Evolutionary conservation across 129 eudicot genomes (phyloP).

Genomic region (Chrysanthemum makinoi): DNA sequence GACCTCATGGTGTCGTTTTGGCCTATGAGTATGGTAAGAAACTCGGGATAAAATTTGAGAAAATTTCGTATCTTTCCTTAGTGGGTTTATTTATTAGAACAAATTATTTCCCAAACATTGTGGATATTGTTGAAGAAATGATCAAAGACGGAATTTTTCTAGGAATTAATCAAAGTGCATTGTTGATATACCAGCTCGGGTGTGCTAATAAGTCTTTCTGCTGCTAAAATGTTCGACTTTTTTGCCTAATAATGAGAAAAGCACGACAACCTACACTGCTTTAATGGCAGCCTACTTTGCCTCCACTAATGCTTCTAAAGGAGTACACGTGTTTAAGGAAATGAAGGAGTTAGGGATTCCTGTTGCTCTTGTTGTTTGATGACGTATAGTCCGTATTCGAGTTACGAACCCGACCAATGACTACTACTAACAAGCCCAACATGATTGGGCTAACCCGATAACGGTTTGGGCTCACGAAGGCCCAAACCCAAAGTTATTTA

Average conservation of each 20-base stretch:
- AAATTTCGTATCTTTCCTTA: slow-evolving; percentile 59
- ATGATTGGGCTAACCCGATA: too few species aligned
- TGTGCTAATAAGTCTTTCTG: slow-evolving; percentile 46
- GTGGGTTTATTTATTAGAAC: slow-evolving; percentile 60
- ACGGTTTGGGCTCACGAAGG: too few species aligned
- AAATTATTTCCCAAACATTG: slow-evolving; percentile 45
- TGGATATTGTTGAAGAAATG: slow-evolving; percentile 59
- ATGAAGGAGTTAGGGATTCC: slow-evolving; percentile 62
- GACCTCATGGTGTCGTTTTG: slow-evolving; percentile 52
- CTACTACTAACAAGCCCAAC: too few species aligned
- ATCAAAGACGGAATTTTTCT: slow-evolving; percentile 43
- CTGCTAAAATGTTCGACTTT: slow-evolving; percentile 55
- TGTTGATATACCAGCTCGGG: slow-evolving; percentile 74
- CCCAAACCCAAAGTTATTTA: too few species aligned
- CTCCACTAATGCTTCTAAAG: slow-evolving; percentile 57
- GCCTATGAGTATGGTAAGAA: slow-evolving; percentile 61
- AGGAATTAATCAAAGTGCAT: slow-evolving; percentile 58
- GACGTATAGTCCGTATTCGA: too few species aligned
- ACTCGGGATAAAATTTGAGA: slow-evolving; percentile 42
- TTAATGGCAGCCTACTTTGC: slow-evolving; percentile 66
- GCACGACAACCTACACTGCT: slow-evolving; percentile 66
- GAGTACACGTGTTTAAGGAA: slow-evolving; percentile 47
- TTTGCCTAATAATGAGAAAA: slow-evolving; percentile 61
- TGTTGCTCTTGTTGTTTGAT: slow-evolving; percentile 51
- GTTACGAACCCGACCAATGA: too few species aligned